phyloP scores from a whole-genome alignment of 352 stramenopile genomes.

The Phytophthora crassamura region DNA sequence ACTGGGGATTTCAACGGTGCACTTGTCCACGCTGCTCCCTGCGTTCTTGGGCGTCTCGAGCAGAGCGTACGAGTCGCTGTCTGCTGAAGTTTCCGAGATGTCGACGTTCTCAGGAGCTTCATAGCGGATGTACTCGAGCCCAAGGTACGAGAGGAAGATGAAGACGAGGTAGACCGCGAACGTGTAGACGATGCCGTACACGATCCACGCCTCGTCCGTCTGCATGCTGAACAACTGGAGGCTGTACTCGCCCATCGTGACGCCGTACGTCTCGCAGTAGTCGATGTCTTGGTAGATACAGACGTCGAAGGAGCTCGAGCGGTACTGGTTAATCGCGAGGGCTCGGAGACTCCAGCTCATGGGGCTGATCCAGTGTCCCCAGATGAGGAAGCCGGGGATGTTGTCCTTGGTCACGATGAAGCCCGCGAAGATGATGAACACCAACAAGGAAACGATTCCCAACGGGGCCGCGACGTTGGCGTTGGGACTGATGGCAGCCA shows the following conservation, averaged over 20 bases:
- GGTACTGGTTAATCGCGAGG: constrained; percentile 38
- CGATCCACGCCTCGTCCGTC: constrained; percentile 31
- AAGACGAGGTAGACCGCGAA: constrained; percentile 1
- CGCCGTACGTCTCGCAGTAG: constrained; percentile 21
- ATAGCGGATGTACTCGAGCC: constrained; percentile 6
- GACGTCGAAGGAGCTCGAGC: constrained; percentile 19
- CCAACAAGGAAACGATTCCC: constrained; percentile 22
- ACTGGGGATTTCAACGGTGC: constrained; percentile 6
- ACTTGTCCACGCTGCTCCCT: background rate
- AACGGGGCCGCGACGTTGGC: constrained; percentile 29
- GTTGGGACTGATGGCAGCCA: constrained; percentile 26
- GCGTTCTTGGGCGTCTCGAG: constrained; percentile 10
- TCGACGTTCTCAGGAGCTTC: constrained; percentile 9
- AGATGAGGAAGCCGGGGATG: constrained; percentile 43
- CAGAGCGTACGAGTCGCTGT: constrained; percentile 9
- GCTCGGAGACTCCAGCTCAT: constrained; percentile 38
- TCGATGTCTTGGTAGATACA: constrained; percentile 28
- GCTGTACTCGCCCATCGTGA: constrained; percentile 33
- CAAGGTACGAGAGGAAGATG: constrained; percentile 1
- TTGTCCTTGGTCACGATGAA: constrained; percentile 42
- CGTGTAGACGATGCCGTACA: constrained; percentile 2
- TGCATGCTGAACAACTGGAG: constrained; percentile 33
- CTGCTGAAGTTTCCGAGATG: background rate
- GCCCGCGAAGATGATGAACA: constrained; percentile 47
- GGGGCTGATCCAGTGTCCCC: constrained; percentile 56